Conservation (phyloP, 2,329 filamentous ascomycete species). For the Cladosporium velox region DNA sequence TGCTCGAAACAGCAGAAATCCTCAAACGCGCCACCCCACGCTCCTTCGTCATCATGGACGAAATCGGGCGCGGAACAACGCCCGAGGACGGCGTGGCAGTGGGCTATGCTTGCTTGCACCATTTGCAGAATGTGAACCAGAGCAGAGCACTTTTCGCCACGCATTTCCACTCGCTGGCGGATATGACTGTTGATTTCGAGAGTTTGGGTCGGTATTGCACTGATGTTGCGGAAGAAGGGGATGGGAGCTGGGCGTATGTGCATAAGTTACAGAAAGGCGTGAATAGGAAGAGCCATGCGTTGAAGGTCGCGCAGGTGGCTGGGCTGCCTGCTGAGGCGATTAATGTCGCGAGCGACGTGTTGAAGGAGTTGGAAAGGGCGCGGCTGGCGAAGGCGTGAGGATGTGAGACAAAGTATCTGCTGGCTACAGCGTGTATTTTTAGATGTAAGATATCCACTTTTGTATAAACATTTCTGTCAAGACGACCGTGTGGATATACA, state of each 20-base stretch:
- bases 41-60: conserved; percentile 96
- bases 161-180: conserved; percentile 84
- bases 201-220: conserved; percentile 80
- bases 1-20: conserved; percentile 93
- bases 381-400: background rate
- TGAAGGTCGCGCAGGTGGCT: conserved; percentile 90
- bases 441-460: background rate
- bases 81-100: conserved; percentile 89
- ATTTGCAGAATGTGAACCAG: conserved; percentile 75
- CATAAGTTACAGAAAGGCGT: conserved; percentile 80
- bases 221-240: conserved; percentile 73
- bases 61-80: conserved; percentile 92
- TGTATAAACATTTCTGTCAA: background rate
- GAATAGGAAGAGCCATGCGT: conserved; percentile 83
- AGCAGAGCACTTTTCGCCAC: conserved; percentile 89
- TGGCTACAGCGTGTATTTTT: background rate
- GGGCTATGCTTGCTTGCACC: conserved; percentile 82
- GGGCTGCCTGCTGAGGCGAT: conserved; percentile 74
- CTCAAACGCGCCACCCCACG: conserved; percentile 78
- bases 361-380: conserved; percentile 42
- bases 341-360: conserved; percentile 62
- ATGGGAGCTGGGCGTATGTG: conserved; percentile 75
- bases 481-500: too few relatives aligned
- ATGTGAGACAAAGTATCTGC: background rate
- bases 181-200: conserved; percentile 66